These are phyloP conservation scores for Platanthera zijinensis DNA, from an alignment of 106 monocot species.

Conservation along the genomic window DNA sequence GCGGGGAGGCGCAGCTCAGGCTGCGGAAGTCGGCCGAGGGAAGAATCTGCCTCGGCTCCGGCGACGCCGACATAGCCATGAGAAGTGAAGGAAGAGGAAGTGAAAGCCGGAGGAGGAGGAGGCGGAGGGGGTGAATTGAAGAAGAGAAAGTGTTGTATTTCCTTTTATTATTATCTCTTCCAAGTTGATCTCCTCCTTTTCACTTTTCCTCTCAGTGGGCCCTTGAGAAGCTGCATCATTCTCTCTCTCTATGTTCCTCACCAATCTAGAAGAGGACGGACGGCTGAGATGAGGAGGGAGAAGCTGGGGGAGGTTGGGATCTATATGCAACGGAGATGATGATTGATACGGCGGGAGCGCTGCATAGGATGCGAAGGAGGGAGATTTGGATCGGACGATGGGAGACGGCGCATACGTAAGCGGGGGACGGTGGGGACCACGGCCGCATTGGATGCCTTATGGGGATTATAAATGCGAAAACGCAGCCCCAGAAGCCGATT, in stretches of 20 bases:
- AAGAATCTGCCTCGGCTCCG: neutral
- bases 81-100: neutral
- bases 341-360: neutral
- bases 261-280: neutral
- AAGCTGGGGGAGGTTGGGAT: neutral
- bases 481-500: neutral
- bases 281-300: slow-evolving; percentile 2
- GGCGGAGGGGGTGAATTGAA: no score
- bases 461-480: neutral
- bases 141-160: neutral
- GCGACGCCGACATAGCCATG: slow-evolving; percentile 4
- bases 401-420: neutral
- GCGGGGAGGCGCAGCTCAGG: neutral
- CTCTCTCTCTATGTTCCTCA: no score
- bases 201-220: neutral
- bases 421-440: neutral
- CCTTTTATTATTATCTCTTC: neutral
- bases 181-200: slow-evolving; percentile 4
- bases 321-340: no score
- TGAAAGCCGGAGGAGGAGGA: no score
- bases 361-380: neutral
- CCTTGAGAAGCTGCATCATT: neutral
- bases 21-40: neutral
- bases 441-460: slow-evolving; percentile 5
- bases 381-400: neutral